These are phyloP conservation scores for Cephalotrichum gorgonifer DNA, from an alignment of 2,329 filamentous ascomycete species.

Conservation along the genomic window DNA sequence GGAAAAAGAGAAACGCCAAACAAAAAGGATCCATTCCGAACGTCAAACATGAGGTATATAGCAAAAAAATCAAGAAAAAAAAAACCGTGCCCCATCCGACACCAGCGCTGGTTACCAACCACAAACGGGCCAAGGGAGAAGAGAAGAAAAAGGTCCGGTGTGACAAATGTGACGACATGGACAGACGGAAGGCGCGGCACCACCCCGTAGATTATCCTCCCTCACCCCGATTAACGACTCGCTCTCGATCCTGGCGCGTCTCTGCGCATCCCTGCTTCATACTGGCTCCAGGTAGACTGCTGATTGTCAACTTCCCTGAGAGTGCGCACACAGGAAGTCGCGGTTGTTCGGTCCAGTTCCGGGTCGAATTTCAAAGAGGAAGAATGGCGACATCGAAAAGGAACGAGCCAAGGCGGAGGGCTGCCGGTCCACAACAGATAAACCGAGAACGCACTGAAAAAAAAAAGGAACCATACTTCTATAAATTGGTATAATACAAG, in stretches of 20 bases:
- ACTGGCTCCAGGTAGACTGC: too few relatives aligned
- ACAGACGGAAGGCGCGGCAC: too few relatives aligned
- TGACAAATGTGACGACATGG: too few relatives aligned
- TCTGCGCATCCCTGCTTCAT: too few relatives aligned
- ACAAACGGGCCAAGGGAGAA: not conserved
- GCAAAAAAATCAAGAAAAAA: not conserved
- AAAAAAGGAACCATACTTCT: not conserved
- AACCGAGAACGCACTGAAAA: not conserved
- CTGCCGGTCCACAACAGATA: not conserved
- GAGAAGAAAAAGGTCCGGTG: not conserved
- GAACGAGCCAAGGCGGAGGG: not conserved
- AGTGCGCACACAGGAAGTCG: too few relatives aligned
- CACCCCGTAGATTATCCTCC: too few relatives aligned
- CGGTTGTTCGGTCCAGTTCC: too few relatives aligned
- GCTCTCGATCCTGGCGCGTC: too few relatives aligned
- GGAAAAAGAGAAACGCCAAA: not conserved
- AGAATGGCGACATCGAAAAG: too few relatives aligned
- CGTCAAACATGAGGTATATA: not conserved
- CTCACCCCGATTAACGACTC: too few relatives aligned
- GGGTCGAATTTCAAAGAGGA: not conserved
- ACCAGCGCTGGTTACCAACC: not conserved
- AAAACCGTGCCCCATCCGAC: not conserved
- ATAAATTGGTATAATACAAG: conserved; percentile 4
- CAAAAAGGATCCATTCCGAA: not conserved
- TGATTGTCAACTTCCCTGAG: too few relatives aligned